These are phyloP conservation scores for Microdochium trichocladiopsis DNA, from an alignment of 2,329 filamentous ascomycete genomes.

Conservation along the genomic window DNA sequence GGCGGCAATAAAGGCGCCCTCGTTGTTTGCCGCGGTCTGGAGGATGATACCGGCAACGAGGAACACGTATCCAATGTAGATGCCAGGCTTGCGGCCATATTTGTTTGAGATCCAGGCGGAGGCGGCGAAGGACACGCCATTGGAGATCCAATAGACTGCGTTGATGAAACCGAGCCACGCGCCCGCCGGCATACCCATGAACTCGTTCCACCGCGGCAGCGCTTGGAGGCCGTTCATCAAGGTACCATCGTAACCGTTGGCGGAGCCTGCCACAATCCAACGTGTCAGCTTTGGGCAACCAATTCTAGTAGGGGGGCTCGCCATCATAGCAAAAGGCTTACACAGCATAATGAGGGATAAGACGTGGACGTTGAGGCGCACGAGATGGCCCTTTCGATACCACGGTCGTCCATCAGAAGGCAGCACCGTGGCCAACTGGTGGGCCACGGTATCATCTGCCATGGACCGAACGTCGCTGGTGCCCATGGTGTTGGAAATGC, in stretches of 20 bases:
- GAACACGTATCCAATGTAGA: constrained; percentile 23
- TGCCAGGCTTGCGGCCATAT: constrained; percentile 22
- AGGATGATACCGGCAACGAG: constrained; percentile 18
- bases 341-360: constrained; percentile 2
- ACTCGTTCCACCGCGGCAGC: constrained; percentile 20
- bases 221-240: constrained; percentile 23
- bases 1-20: constrained; percentile 21
- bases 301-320: too few species aligned
- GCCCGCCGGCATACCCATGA: constrained; percentile 10
- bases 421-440: not conserved
- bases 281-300: too few species aligned
- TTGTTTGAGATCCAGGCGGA: constrained; percentile 23
- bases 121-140: constrained; percentile 15
- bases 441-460: not conserved
- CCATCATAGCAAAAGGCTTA: too few species aligned
- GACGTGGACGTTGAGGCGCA: not conserved
- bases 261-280: constrained; percentile 8
- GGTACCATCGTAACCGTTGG: constrained; percentile 8
- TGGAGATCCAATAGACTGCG: constrained; percentile 19
- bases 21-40: constrained; percentile 18
- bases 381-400: not conserved
- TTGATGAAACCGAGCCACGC: constrained; percentile 21
- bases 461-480: not conserved
- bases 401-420: not conserved
- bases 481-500: not conserved